Evolutionary conservation across 1,284 basidiomycete species (phyloP).

Genomic region (Tylopilus sp.): DNA sequence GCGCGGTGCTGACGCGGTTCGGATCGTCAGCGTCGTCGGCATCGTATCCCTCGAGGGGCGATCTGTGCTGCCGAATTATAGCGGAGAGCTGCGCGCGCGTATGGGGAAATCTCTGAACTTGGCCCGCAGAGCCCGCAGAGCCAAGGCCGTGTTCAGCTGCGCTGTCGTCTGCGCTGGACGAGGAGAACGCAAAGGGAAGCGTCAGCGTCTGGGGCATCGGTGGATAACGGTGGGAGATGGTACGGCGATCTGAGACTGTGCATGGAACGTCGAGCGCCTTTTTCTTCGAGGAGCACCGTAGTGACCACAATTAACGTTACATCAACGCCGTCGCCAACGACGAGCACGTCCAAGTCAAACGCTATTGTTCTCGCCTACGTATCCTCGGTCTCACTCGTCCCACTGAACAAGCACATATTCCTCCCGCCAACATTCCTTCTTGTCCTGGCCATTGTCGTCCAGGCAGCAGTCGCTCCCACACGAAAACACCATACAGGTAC

Average conservation of each 20-base stretch:
- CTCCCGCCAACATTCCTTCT: slow-evolving; percentile 63
- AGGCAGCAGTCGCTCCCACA: slow-evolving; percentile 70
- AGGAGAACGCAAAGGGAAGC: slow-evolving; percentile 21
- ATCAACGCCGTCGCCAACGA: slow-evolving; percentile 5
- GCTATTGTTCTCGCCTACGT: background rate
- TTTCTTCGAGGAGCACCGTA: slow-evolving; percentile 9
- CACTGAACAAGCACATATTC: slow-evolving; percentile 72
- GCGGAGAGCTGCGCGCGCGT: slow-evolving; percentile 71
- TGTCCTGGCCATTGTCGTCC: slow-evolving; percentile 38
- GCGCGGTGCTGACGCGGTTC: slow-evolving; percentile 47
- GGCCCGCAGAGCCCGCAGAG: slow-evolving; percentile 10
- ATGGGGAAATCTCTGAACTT: slow-evolving; percentile 62
- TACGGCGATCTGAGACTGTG: slow-evolving; percentile 17
- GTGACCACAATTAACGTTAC: slow-evolving; percentile 27
- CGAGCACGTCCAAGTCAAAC: slow-evolving; percentile 2
- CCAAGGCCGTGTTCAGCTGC: slow-evolving; percentile 16
- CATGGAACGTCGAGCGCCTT: slow-evolving; percentile 25
- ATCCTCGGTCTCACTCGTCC: slow-evolving; percentile 54
- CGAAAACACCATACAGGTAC: slow-evolving; percentile 77
- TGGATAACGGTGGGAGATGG: slow-evolving; percentile 17
- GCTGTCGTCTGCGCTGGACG: slow-evolving; percentile 19
- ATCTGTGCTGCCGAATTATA: slow-evolving; percentile 67
- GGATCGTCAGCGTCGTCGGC: slow-evolving; percentile 58
- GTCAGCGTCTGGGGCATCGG: slow-evolving; percentile 28
- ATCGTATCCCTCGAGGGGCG: slow-evolving; percentile 47